Conservation (phyloP, 129 eudicot species). For the Centrapalus pauciflorus region DNA sequence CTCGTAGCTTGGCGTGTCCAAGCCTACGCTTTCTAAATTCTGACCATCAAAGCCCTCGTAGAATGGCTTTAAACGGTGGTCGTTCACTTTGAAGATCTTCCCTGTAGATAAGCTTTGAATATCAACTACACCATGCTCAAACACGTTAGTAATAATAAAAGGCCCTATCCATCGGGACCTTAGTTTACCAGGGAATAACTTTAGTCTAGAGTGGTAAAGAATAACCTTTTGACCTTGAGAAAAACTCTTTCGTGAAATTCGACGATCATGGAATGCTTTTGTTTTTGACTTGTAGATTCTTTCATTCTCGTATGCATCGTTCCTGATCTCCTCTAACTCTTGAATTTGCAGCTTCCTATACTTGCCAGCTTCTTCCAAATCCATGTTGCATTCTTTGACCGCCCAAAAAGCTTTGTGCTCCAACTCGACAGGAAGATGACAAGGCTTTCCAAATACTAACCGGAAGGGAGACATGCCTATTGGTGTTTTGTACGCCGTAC, state of each 20-base stretch:
- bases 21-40: too few species aligned
- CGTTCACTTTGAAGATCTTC: neutral
- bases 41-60: neutral
- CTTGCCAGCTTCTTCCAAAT: neutral
- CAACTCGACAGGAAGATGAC: neutral
- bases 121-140: neutral
- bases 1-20: too few species aligned
- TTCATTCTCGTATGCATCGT: neutral
- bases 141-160: neutral
- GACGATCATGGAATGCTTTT: neutral
- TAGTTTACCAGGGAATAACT: neutral
- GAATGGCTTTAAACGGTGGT: neutral
- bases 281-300: neutral
- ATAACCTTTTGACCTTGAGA: neutral
- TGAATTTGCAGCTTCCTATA: conserved; percentile 9
- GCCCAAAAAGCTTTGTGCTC: conserved; percentile 7
- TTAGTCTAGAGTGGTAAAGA: neutral
- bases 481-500: neutral
- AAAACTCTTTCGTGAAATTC: neutral
- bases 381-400: neutral
- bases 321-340: conserved; percentile 14
- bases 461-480: neutral
- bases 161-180: conserved; percentile 6
- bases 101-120: neutral
- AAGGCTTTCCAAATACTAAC: neutral